Evolutionary conservation across 352 stramenopile genomes (phyloP), one percentile per base, ranked within the genome.

Genomic region (Globisporangium nodosum): DNA sequence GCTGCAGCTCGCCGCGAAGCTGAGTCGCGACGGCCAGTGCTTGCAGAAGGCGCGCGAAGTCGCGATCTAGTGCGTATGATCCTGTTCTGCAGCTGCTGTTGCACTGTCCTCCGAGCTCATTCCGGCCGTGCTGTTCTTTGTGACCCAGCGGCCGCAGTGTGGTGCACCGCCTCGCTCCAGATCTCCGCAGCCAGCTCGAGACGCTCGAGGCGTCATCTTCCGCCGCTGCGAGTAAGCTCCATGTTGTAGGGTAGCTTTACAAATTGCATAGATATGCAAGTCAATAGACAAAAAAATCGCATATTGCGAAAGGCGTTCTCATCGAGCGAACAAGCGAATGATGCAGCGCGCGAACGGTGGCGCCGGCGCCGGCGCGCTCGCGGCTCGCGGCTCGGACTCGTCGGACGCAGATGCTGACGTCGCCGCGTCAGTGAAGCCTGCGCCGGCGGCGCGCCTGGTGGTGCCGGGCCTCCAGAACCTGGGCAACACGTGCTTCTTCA

Each of bases 401-500:
- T 5, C 16, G 16, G 62, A 63, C 13, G 33, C 69, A 52, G 51
- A 24, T 1, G 33, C 0, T 39, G 33, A 39, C 33, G 33, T 12
- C 33, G 33, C 33, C 7, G 33, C 33, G 33, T 3, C 33, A 39
- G 1, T 9, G n/a, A 11, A 48, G 5, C 43, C 21, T 8, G 43
- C 18, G 43, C 18, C 43, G 11, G 43, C 4, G 43, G 5, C 43
- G 43, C 43, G 43, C 5, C 43, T 48, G 18, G 18, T n/a, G 16
- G 71, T 94, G 43, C 77, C 83, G 1, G 87, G 87, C n/a, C 75
- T 95, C 43, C 73, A 88, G 64, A 96, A 96, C 61, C 69, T 96
- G n/a, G 85, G 87, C 65, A 96, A 96, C 64, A 93, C 87, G 50
- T 96, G 87, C 70, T 96, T 92, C 63, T 92, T 96, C 71, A 96